Conservation (phyloP, 2,329 filamentous ascomycete species). For the Colletotrichum sp. region DNA sequence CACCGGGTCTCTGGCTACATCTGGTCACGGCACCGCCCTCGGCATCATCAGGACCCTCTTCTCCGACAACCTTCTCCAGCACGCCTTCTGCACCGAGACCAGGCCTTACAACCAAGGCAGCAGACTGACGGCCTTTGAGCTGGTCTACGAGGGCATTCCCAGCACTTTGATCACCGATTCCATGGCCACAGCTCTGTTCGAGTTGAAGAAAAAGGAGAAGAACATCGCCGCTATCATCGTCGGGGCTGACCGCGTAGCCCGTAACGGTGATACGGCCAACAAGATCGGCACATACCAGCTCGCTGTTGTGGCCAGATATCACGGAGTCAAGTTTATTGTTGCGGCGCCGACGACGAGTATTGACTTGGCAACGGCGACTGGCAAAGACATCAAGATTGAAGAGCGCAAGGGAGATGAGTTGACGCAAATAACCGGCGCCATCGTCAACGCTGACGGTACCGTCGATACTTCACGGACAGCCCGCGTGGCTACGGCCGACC, state of each 20-base stretch:
- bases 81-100: conserved; percentile 96
- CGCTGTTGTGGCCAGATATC: conserved; percentile 86
- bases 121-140: conserved; percentile 91
- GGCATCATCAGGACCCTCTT: conserved; percentile 90
- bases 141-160: conserved; percentile 92
- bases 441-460: conserved; percentile 66
- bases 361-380: conserved; percentile 80
- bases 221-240: conserved; percentile 89
- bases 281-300: conserved; percentile 97
- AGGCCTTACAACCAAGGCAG: conserved; percentile 98
- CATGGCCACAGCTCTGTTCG: conserved; percentile 90
- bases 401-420: conserved; percentile 83
- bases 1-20: conserved; percentile 94
- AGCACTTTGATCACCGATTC: conserved; percentile 94
- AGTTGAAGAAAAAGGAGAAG: conserved; percentile 62
- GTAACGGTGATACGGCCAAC: conserved; percentile 97
- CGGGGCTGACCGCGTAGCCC: conserved; percentile 91
- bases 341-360: conserved; percentile 95
- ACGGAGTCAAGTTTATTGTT: conserved; percentile 93
- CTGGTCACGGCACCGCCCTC: conserved; percentile 95
- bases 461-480: conserved; percentile 69
- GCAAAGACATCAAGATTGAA: conserved; percentile 86
- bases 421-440: conserved; percentile 81
- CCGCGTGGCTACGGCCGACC: conserved; percentile 79
- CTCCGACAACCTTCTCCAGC: conserved; percentile 68